These are phyloP conservation scores for Neofusicoccum kwambonambiense DNA, from an alignment of 2,329 filamentous ascomycete genomes.

Conservation along the genomic window DNA sequence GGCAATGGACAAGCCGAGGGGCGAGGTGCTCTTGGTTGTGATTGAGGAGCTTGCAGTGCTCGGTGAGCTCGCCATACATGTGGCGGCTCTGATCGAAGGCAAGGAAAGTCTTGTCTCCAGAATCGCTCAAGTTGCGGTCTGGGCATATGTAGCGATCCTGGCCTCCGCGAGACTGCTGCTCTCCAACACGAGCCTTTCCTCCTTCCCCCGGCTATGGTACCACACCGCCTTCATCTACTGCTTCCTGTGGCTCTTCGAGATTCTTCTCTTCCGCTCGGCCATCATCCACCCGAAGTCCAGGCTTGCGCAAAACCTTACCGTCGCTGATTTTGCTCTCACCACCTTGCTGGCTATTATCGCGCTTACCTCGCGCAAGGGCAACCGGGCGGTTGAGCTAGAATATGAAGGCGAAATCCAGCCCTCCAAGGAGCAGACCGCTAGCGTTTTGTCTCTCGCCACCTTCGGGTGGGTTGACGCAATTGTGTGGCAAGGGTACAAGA, in stretches of 20 bases:
- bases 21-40: constrained; percentile 66
- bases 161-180: constrained; percentile 68
- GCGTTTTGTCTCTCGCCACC: constrained; percentile 80
- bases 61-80: constrained; percentile 68
- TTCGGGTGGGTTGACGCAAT: constrained; percentile 91
- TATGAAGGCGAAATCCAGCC: constrained; percentile 88
- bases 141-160: constrained; percentile 78
- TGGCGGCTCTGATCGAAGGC: constrained; percentile 60
- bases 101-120: constrained; percentile 34
- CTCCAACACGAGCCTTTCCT: constrained; percentile 58
- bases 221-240: constrained; percentile 86
- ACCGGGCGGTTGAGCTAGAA: constrained; percentile 82
- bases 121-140: constrained; percentile 67
- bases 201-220: constrained; percentile 80
- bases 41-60: constrained; percentile 74
- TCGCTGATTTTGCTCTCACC: constrained; percentile 72
- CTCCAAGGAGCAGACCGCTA: constrained; percentile 81
- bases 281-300: constrained; percentile 72
- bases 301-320: constrained; percentile 62
- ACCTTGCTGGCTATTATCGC: constrained; percentile 74
- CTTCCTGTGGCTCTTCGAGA: constrained; percentile 73
- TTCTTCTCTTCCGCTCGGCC: constrained; percentile 80
- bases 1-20: constrained; percentile 72
- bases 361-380: constrained; percentile 82
- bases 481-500: constrained; percentile 83